Conservation (phyloP, 441 rosid genomes). For the Corymbia citriodora region DNA sequence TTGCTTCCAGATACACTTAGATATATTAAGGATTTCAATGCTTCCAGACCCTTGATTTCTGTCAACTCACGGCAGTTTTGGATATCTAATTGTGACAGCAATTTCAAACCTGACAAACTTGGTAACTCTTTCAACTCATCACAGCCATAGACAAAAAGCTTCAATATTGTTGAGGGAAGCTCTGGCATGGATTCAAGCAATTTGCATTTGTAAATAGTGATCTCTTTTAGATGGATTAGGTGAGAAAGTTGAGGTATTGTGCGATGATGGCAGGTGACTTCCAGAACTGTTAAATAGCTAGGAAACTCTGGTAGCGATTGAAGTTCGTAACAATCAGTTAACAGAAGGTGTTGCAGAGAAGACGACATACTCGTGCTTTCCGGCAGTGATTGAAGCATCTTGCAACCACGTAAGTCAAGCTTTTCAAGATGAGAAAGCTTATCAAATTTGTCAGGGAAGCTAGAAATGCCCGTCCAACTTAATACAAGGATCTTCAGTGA, state of each 20-base stretch:
- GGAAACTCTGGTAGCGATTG: not conserved
- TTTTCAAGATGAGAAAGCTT: not conserved
- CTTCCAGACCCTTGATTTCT: accelerated
- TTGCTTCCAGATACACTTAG: accelerated
- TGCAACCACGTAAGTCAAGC: not conserved
- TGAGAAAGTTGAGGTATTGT: not conserved
- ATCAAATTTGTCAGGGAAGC: not conserved
- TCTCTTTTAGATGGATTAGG: not conserved
- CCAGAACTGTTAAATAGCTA: accelerated
- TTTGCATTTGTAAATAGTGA: not conserved
- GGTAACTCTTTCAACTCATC: not conserved
- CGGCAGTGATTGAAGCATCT: not conserved
- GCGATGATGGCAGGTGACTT: not conserved
- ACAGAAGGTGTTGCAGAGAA: not conserved
- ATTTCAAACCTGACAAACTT: not conserved
- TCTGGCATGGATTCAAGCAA: not conserved
- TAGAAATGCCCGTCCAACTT: accelerated
- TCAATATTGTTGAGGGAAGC: not conserved
- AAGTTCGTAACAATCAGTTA: not conserved
- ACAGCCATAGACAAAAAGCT: accelerated
- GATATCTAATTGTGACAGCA: accelerated
- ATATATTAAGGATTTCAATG: not conserved
- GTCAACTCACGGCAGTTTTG: accelerated
- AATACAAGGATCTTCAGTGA: not conserved
- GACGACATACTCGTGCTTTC: not conserved